Conservation (phyloP, 2,329 filamentous ascomycete species). For the Furcasterigmium furcatum region DNA sequence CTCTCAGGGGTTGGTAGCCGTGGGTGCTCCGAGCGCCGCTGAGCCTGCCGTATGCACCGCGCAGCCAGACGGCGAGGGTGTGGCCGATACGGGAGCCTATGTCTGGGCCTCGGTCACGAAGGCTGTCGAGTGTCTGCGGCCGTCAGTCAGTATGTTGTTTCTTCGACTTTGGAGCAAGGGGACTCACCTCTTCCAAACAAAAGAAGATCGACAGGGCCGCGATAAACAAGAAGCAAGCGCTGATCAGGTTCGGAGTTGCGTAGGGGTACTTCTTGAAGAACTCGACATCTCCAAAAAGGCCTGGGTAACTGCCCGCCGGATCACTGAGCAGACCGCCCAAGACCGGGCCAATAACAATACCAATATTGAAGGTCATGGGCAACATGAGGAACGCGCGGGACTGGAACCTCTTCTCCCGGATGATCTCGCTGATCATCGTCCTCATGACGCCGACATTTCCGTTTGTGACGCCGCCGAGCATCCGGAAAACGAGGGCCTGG, state of each 20-base stretch:
- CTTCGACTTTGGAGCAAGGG: neutral
- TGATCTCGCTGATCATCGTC: constrained; percentile 61
- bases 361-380: constrained; percentile 45
- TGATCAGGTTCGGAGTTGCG: constrained; percentile 51
- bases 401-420: constrained; percentile 43
- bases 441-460: constrained; percentile 52
- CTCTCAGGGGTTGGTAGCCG: constrained; percentile 28
- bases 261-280: constrained; percentile 51
- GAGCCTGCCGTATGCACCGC: constrained; percentile 15
- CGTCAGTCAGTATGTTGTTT: neutral
- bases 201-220: constrained; percentile 44
- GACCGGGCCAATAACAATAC: constrained; percentile 40
- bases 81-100: constrained; percentile 36
- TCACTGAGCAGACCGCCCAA: constrained; percentile 68
- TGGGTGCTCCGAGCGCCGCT: constrained; percentile 5
- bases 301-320: constrained; percentile 59
- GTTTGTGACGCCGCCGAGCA: constrained; percentile 56
- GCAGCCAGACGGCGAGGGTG: constrained; percentile 25
- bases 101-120: constrained; percentile 34
- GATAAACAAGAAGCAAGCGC: constrained; percentile 40
- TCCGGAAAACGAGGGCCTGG: constrained; percentile 62
- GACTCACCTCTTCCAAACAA: constrained; percentile 44
- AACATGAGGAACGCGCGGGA: constrained; percentile 43
- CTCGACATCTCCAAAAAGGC: constrained; percentile 39
- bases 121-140: constrained; percentile 41